Base-by-base conservation (phyloP, 2,329 filamentous ascomycete genomes). In the Aquanectria penicillioides region DNA sequence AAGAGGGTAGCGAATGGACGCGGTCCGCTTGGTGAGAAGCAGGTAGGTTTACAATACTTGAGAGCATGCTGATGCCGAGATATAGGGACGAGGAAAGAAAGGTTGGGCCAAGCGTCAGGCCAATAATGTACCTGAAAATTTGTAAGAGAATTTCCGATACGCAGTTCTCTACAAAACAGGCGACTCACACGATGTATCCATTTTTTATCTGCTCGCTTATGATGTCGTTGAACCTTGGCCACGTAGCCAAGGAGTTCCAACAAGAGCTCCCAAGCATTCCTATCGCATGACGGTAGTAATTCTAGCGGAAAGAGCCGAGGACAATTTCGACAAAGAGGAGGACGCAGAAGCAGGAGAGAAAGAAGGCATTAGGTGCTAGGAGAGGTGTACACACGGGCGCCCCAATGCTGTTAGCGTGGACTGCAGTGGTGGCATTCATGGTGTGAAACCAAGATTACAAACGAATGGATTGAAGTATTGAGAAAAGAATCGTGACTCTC, bases 121-220 rank as follows among this genome's bases (percentile, higher is more conserved):
- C 61, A n/a, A 67, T 64, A 17, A 66, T 66, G 37, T 65, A 67
- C 60, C 64, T 67, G 15, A 26, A 5, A 8, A 29, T 31, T 23
- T 5, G 12, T 17, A 2, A 25, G 18, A 15, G 12, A 37, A 34
- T 9, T 7, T 26, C 18, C 12, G 7, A 11, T 49, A 15, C 6
- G 6, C 6, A 37, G 11, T 37, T 9, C 7, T 12, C n/a, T n/a
- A n/a, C n/a, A n/a, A n/a, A n/a, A n/a, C n/a, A n/a, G n/a, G n/a
- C n/a, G n/a, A n/a, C 50, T 9, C 47, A 64, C 59, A 68, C 63
- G 23, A 68, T 68, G 48, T 66, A 66, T 7, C 28, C 63, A 20
- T n/a, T 63, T 57, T 41, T 64, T 68, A 57, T 66, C 57, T 25
- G 18, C 34, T 4, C 57, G 50, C 37, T 57, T 53, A 20, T 53